Evolutionary conservation across 257 asterid species (phyloP), one percentile per base, ranked within the genome.

Genomic region (Nicotiana otophora): DNA sequence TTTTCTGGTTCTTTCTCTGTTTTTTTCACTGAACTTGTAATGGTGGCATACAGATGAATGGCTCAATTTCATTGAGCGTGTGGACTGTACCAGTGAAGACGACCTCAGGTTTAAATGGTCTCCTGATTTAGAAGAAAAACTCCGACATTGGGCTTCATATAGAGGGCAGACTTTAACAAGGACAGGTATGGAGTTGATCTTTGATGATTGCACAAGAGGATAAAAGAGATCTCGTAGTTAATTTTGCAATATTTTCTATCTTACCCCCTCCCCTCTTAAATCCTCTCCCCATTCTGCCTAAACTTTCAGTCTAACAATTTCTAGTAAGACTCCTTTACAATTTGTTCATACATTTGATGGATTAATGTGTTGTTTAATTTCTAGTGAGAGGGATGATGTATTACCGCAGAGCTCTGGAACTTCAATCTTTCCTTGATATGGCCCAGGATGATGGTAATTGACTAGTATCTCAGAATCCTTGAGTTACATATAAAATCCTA

Each of bases 341-440:
- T 79, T 65, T 80, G 69, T 62, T 75, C 60, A 65, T 46, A 16
- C 46, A 54, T 58, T 69, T 78, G 61, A n/a, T 86, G 62, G 6
- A 74, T 75, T 19, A 54, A 20, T 58, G 34, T 75, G 68, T 69
- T 70, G 81, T 33, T 28, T 65, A 80, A 82, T 81, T 86, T 77
- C 77, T 94, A 96, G 99, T 96, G 64, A 89, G 99, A 86, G 99
- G 99, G 83, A 96, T 96, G 99, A 96, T 96, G 99, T 96, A 96
- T 83, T 96, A 96, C 84, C 98, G 99, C 82, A 94, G 88, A 91
- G 99, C 99, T 83, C 90, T 96, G 15, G 98, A 94, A 84, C 99
- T 96, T 85, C 99, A 96, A 87, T 96, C 98, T 48, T 96, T 96
- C 89, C 98, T 94, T 83, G 99, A 96, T 89, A 96, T 96, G 99